Base-by-base conservation (phyloP, 164 flowering plant species). In the Cinnamomum chago region DNA sequence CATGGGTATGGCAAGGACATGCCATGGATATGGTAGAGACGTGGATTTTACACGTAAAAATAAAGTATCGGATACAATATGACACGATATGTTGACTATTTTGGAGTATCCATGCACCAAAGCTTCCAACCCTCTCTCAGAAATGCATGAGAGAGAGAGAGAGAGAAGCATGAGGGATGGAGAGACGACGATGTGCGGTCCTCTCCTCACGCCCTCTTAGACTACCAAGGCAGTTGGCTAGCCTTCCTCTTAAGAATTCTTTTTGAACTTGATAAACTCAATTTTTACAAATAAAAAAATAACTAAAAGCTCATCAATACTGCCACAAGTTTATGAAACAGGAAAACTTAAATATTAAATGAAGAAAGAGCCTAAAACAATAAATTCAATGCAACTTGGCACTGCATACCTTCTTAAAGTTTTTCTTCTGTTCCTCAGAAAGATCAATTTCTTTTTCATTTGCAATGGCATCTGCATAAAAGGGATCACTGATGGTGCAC, bases 371-470 rank as follows among this genome's bases (percentile, higher is more conserved):
- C 47, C 47, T 40, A 40, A 5, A 9, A 40, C 25, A 64, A 64
- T 23, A 13, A 13, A 17, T 15, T 33, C 12, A 20, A 30, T 67
- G 47, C 69, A 67, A 67, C 20, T 64, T 23, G 24, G 28, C 4
- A 23, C 6, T 64, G 28, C 27, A 24, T 17, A 95, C 99, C 99
- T 90, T 94, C 76, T 79, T 90, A 72, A 86, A 91, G 22, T 89
- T 90, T 77, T 80, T 89, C 81, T 79, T 91, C 73, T 92, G 99
- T 68, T 88, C 98, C 79, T 93, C 99, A 65, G 98, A 87, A 73
- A 94, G 97, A 79, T 82, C 86, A 27, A 85, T 71, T 70, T 88
- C 97, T 74, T 78, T 82, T 81, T 95, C 99, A 84, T 89, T 90
- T 62, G 86, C 97, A 70, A 95, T 75, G 33, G 98, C 98, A 85